Percentiles rank a stretch among this genome's conserved stretches.
These are phyloP conservation scores for Aspergillus sojae DNA, from an alignment of 2,329 filamentous ascomycete species.

Conservation along the genomic window DNA sequence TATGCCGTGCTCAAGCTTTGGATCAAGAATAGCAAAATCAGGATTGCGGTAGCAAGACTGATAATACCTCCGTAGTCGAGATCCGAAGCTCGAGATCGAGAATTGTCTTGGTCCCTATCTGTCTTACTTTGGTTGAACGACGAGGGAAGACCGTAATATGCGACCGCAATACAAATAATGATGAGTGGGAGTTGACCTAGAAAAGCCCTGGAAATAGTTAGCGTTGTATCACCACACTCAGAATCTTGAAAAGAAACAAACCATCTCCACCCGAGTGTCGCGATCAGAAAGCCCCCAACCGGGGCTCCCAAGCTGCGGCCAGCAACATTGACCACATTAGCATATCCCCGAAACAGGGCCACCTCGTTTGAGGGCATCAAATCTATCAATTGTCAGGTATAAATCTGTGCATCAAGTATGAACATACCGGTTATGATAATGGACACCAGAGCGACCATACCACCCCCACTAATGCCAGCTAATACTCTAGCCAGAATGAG, in stretches of 20 bases:
- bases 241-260: not conserved
- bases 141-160: constrained; percentile 1
- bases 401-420: not conserved
- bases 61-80: constrained; percentile 1
- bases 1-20: not conserved
- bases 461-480: constrained; percentile 40
- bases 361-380: constrained; percentile 48
- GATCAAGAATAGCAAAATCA: not conserved
- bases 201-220: not conserved
- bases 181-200: constrained; percentile 6
- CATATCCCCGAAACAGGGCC: constrained; percentile 47
- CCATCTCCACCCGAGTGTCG: constrained; percentile 72
- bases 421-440: constrained; percentile 39
- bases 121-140: constrained; percentile 1
- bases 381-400: constrained; percentile 27
- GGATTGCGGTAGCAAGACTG: not conserved
- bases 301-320: constrained; percentile 62
- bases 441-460: constrained; percentile 41
- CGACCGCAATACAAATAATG: not conserved
- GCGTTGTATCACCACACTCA: not conserved
- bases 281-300: constrained; percentile 70
- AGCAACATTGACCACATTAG: constrained; percentile 48
- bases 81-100: not conserved
- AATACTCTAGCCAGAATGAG: constrained; percentile 40
- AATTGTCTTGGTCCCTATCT: too few species aligned